Base-by-base conservation (phyloP, 352 stramenopile species). In the Plasmopara viticola region DNA sequence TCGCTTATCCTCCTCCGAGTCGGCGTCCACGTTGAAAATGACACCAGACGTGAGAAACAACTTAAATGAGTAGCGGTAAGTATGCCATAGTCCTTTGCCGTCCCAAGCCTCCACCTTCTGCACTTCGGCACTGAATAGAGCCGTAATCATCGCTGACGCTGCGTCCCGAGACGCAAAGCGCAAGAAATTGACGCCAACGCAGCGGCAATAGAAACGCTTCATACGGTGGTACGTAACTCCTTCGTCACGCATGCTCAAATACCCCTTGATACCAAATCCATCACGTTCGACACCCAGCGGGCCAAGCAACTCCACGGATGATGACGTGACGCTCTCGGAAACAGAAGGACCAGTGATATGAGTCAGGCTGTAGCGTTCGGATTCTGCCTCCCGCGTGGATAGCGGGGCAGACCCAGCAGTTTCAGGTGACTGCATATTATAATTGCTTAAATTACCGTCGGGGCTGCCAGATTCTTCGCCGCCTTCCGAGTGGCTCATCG, bases 61-160 rank as follows among this genome's bases (percentile, higher is more conserved):
- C 62, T 92, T 88, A 60, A 95, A 94, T 60, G 81, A 86, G 57
- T 89, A 73, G 42, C 74, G 71, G 50, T 95, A 95, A 48, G 72
- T 87, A 50, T 92, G 82, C 53, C 84, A 78, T 4, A 90, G 60
- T 0, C 84, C 86, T 17, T 87, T 85, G 9, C 86, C 86, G 51
- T 95, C 86, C 86, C 86, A 95, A 6, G 69, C 59, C 58, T 92
- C 83, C 34, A 95, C 70, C 43, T 84, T 85, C 52, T 78, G 59
- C 35, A 92, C 70, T 51, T 92, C 82, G 37, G 72, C 78, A 58
- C 66, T 78, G 38, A 87, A 86, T 15, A 75, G 45, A 9, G 78
- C 82, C n/a, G 78, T 67, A 46, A 84, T 72, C 51, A 86, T 66
- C 14, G 64, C 52, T 33, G 64, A 78, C 29, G 78, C 74, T n/a